Evolutionary conservation across 306 rosid genomes (phyloP).

Genomic region (Cajanus cajan): DNA sequence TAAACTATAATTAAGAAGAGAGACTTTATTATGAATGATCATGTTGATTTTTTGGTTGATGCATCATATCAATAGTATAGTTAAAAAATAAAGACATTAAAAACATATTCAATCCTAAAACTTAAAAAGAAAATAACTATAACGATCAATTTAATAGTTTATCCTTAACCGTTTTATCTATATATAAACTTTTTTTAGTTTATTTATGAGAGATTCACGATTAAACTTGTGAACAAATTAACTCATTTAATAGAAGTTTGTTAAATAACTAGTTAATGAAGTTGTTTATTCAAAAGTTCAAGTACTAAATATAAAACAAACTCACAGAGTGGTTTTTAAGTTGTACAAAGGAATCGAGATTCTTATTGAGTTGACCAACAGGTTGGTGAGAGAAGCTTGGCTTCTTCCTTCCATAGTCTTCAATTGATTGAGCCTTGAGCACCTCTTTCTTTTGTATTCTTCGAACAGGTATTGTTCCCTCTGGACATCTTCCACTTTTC

Average conservation of each 20-base stretch:
- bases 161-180: too few relatives aligned
- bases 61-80: too few relatives aligned
- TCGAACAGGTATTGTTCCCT: slow-evolving; percentile 66
- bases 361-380: slow-evolving; percentile 14
- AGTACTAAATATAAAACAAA: neutral
- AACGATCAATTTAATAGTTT: too few relatives aligned
- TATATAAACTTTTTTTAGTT: too few relatives aligned
- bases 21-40: too few relatives aligned
- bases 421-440: slow-evolving; percentile 42
- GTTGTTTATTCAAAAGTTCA: neutral
- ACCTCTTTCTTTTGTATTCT: slow-evolving; percentile 46
- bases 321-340: slow-evolving; percentile 55
- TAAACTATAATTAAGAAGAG: too few relatives aligned
- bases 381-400: slow-evolving; percentile 23
- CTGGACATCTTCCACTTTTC: slow-evolving; percentile 68
- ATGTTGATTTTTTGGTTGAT: too few relatives aligned
- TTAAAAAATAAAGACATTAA: too few relatives aligned
- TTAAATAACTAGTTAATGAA: neutral
- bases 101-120: too few relatives aligned
- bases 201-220: too few relatives aligned
- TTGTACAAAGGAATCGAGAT: slow-evolving; percentile 8
- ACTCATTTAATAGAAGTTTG: neutral
- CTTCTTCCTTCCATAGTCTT: slow-evolving; percentile 62
- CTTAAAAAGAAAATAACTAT: too few relatives aligned
- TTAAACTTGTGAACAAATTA: neutral